A percentile compares a stretch with the other conserved stretches of the same genome.
Conservation (phyloP, 2,329 filamentous ascomycete species). For the Diaporthe australafricana region DNA sequence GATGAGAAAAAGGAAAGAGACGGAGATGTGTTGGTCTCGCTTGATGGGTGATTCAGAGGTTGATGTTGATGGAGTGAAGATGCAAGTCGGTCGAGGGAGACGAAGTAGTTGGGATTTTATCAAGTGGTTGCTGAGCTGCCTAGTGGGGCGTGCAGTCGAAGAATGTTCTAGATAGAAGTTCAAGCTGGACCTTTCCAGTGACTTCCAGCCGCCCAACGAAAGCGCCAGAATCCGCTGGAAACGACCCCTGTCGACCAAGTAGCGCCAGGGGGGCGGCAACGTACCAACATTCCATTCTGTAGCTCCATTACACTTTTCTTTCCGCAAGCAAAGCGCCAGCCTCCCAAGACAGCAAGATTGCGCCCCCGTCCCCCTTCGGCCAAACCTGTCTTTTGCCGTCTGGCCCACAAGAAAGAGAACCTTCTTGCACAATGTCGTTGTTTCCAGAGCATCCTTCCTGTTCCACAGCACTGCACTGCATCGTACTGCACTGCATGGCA, state of each 20-base stretch:
- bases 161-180: slow-evolving; percentile 36
- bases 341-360: slow-evolving; percentile 27
- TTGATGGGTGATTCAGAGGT: slow-evolving; percentile 17
- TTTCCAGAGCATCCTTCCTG: slow-evolving; percentile 6
- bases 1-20: slow-evolving; percentile 31
- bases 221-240: slow-evolving; percentile 26
- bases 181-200: slow-evolving; percentile 26
- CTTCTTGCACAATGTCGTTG: slow-evolving; percentile 24
- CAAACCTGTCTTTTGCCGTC: slow-evolving; percentile 15
- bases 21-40: slow-evolving; percentile 29
- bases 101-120: slow-evolving; percentile 34
- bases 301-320: slow-evolving; percentile 26
- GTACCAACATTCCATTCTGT: slow-evolving; percentile 24
- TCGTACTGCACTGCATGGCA: background rate
- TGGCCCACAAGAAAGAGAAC: slow-evolving; percentile 31
- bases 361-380: background rate
- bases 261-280: slow-evolving; percentile 11
- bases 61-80: slow-evolving; percentile 33
- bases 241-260: slow-evolving; percentile 9
- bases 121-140: slow-evolving; percentile 33
- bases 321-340: slow-evolving; percentile 24
- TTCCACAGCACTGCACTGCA: background rate
- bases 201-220: slow-evolving; percentile 31
- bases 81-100: slow-evolving; percentile 3
- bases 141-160: slow-evolving; percentile 36